Conservation (phyloP, 2,329 filamentous ascomycete genomes). For the Colletotrichum plurivorum region DNA sequence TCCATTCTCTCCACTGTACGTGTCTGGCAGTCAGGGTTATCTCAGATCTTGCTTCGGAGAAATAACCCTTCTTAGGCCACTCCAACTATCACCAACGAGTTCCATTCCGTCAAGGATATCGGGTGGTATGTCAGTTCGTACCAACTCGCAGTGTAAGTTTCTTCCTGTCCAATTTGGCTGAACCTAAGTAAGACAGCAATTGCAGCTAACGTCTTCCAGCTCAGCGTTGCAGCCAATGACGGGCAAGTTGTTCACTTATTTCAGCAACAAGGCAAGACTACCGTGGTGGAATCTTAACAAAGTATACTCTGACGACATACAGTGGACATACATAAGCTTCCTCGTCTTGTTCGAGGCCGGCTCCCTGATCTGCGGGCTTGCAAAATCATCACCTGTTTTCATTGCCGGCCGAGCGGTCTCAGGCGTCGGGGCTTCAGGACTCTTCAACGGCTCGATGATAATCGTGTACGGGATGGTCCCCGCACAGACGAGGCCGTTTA, state of each 20-base stretch:
- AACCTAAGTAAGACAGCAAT: background rate
- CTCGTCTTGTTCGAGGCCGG: constrained; percentile 54
- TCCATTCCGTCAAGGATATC: constrained; percentile 65
- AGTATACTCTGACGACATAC: background rate
- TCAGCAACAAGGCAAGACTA: constrained; percentile 50
- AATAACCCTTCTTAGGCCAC: constrained; percentile 52
- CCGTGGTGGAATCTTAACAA: background rate
- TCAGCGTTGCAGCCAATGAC: constrained; percentile 65
- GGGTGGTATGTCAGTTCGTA: constrained; percentile 70
- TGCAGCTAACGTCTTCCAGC: constrained; percentile 47
- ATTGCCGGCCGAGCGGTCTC: constrained; percentile 65
- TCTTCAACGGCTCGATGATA: constrained; percentile 54
- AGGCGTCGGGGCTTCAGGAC: constrained; percentile 60
- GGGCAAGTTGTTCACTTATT: constrained; percentile 64
- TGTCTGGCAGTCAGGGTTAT: background rate
- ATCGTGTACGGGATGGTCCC: constrained; percentile 49
- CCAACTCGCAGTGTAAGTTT: constrained; percentile 59
- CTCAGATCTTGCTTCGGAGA: background rate
- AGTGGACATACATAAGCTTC: constrained; percentile 49
- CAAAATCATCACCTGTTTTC: constrained; percentile 58
- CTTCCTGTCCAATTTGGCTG: no score
- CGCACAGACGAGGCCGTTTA: constrained; percentile 48
- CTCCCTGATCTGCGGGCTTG: constrained; percentile 62
- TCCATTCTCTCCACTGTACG: constrained; percentile 13
- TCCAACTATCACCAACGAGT: constrained; percentile 63